Evolutionary conservation across 345 rosid species (phyloP).

Genomic region (Gossypium stocksii): DNA sequence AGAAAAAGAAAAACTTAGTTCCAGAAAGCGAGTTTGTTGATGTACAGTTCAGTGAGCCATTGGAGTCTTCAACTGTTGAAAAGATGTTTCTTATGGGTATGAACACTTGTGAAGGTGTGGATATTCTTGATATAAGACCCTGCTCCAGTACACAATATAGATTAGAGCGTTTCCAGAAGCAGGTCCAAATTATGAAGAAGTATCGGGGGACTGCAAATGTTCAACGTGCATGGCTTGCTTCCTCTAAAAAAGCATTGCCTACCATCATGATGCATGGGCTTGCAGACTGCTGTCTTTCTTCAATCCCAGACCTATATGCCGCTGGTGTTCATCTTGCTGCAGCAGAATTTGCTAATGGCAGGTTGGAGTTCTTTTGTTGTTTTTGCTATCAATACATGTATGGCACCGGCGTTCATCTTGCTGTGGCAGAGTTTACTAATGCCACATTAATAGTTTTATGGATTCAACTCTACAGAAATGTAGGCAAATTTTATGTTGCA

Average conservation of each 20-base stretch:
- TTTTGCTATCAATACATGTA: neutral
- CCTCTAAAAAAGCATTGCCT: constrained; percentile 43
- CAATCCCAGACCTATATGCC: constrained; percentile 51
- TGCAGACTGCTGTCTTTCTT: constrained; percentile 53
- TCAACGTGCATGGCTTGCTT: constrained; percentile 85
- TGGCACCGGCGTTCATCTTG: too few relatives aligned
- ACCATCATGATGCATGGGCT: constrained; percentile 53
- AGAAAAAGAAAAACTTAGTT: constrained; percentile 10
- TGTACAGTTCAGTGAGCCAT: constrained; percentile 18
- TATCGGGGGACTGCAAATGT: constrained; percentile 78
- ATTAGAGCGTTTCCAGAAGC: constrained; percentile 67
- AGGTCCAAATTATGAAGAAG: constrained; percentile 56
- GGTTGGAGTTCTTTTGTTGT: constrained; percentile 37
- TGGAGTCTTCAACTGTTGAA: constrained; percentile 41
- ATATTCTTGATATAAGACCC: constrained; percentile 38
- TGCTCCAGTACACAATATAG: constrained; percentile 54
- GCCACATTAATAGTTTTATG: neutral
- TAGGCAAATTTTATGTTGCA: neutral
- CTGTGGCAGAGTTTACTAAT: too few relatives aligned
- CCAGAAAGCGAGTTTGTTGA: constrained; percentile 2
- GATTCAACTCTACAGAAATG: neutral
- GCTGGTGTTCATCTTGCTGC: constrained; percentile 75
- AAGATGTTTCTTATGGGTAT: constrained; percentile 51
- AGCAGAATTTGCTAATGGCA: constrained; percentile 45
- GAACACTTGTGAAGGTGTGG: constrained; percentile 38